Evolutionary conservation across 306 rosid genomes (phyloP).

Genomic region (Lithocarpus polystachyus): DNA sequence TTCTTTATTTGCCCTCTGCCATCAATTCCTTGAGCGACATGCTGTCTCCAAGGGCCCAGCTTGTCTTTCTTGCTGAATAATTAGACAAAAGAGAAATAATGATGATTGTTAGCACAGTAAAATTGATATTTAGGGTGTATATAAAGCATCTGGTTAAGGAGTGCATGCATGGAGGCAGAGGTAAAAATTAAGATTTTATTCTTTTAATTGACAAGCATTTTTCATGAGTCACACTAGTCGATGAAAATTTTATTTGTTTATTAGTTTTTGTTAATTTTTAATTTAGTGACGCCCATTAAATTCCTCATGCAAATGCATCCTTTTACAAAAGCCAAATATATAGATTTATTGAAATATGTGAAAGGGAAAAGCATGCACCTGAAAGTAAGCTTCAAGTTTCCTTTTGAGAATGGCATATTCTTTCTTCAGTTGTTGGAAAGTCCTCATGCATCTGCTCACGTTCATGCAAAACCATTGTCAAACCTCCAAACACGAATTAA

Average conservation of each 20-base stretch:
- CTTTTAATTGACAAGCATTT: no score
- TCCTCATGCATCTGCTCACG: slow-evolving; percentile 67
- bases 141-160: no score
- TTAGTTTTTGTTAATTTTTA: no score
- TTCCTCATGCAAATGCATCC: no score
- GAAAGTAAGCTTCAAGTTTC: slow-evolving; percentile 92
- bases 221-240: no score
- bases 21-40: slow-evolving; percentile 43
- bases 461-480: slow-evolving; percentile 1
- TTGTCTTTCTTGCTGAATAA: slow-evolving; percentile 61
- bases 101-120: not conserved
- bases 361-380: slow-evolving; percentile 36
- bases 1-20: not conserved
- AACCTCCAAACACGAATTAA: not conserved
- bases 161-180: no score
- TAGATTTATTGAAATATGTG: no score
- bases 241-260: no score
- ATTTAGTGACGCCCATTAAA: no score
- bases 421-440: slow-evolving; percentile 77
- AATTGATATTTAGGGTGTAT: not conserved
- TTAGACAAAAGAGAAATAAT: not conserved
- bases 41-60: slow-evolving; percentile 53
- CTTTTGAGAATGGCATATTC: slow-evolving; percentile 72
- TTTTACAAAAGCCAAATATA: no score
- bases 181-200: no score